Conservation (phyloP, 2,329 filamentous ascomycete genomes). For the Endoconidiophora polonica region DNA sequence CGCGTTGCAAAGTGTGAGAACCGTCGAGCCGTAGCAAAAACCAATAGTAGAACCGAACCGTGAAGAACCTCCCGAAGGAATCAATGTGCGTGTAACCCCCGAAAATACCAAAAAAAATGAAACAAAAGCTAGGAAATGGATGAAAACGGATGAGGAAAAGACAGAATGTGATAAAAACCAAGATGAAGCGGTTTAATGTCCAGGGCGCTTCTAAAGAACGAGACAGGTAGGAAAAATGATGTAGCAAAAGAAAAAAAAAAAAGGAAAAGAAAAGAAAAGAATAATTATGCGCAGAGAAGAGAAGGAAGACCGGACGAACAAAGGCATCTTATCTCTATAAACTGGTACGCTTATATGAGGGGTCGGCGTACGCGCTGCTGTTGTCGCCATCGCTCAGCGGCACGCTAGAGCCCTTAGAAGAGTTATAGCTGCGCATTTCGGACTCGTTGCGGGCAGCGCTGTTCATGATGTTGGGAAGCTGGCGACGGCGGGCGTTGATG, state of each 20-base stretch:
- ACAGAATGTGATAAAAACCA: not conserved
- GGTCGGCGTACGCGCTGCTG: constrained; percentile 27
- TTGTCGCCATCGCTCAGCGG: constrained; percentile 32
- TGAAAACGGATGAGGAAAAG: not conserved
- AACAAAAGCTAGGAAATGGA: constrained; percentile 5
- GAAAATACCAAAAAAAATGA: constrained; percentile 2
- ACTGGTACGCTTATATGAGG: constrained; percentile 30
- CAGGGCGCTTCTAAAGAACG: not conserved
- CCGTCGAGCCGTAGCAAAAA: not conserved
- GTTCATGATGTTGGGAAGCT: constrained; percentile 39
- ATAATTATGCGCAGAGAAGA: not conserved
- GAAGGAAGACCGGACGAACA: not conserved
- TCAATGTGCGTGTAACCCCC: not conserved
- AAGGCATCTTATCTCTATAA: constrained; percentile 19
- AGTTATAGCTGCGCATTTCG: constrained; percentile 21
- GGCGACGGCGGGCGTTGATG: constrained; percentile 57
- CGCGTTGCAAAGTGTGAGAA: too few relatives aligned
- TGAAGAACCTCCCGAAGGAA: not conserved
- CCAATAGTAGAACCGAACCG: not conserved
- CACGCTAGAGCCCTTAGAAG: constrained; percentile 17
- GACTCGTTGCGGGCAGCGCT: constrained; percentile 37
- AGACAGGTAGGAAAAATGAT: not conserved
- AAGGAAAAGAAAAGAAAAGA: not conserved
- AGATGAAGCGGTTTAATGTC: not conserved
- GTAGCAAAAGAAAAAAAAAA: not conserved